These are phyloP conservation scores for Boletellus ananas DNA, from an alignment of 768 basidiomycete species.

Conservation along the genomic window DNA sequence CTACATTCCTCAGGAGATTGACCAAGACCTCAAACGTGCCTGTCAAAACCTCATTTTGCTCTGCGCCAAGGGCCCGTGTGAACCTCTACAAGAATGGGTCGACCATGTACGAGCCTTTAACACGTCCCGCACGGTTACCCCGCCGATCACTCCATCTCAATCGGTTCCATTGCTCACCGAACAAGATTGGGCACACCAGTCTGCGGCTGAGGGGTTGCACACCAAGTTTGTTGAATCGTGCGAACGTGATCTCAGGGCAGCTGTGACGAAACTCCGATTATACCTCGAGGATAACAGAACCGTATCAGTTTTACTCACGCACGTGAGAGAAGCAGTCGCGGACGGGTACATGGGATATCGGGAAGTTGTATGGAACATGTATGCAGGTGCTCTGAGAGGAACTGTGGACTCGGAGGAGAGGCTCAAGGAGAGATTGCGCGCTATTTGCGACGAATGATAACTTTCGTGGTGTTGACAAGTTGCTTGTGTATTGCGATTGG, in stretches of 20 bases:
- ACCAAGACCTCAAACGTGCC: slow-evolving; percentile 75
- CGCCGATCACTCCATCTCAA: slow-evolving; percentile 16
- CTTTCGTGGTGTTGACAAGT: neutral
- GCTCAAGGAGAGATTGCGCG: slow-evolving; percentile 39
- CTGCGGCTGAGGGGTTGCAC: slow-evolving; percentile 47
- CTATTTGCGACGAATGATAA: slow-evolving; percentile 31
- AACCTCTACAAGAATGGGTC: slow-evolving; percentile 61
- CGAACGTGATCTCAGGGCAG: slow-evolving; percentile 51
- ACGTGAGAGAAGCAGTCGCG: slow-evolving; percentile 70
- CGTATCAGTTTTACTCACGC: slow-evolving; percentile 71
- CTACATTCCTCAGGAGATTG: slow-evolving; percentile 60
- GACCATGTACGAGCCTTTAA: slow-evolving; percentile 43
- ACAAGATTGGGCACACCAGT: slow-evolving; percentile 51
- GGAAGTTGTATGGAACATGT: slow-evolving; percentile 54
- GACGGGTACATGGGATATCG: slow-evolving; percentile 74
- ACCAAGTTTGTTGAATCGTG: slow-evolving; percentile 51
- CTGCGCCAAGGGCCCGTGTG: slow-evolving; percentile 54
- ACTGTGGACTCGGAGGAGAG: slow-evolving; percentile 33
- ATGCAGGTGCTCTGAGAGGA: slow-evolving; percentile 34
- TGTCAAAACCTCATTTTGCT: slow-evolving; percentile 81
- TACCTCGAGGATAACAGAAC: slow-evolving; percentile 83
- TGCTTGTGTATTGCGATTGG: neutral
- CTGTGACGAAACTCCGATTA: slow-evolving; percentile 57
- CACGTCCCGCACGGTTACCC: slow-evolving; percentile 17
- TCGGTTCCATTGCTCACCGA: slow-evolving; percentile 27